Conservation (phyloP, 257 asterid species). For the Solanum verrucosum region DNA sequence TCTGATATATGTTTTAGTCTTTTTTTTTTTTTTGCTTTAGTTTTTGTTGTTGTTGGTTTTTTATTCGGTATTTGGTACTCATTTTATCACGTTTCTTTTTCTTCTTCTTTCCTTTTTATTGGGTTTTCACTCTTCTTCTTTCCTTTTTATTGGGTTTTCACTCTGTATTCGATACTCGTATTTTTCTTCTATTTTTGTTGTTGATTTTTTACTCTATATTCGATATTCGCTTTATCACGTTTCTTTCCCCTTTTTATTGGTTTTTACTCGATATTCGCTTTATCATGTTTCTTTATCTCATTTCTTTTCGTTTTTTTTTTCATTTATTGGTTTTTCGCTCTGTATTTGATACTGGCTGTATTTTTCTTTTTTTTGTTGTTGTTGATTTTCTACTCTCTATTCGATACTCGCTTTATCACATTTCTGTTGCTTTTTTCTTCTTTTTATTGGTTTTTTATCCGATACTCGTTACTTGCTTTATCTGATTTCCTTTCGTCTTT, state of each 20-base stretch:
- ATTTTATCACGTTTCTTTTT: neutral
- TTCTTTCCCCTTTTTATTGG: neutral
- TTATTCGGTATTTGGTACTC: accelerated
- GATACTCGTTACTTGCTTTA: no score
- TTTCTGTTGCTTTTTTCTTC: no score
- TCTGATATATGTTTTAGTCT: accelerated
- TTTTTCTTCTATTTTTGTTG: neutral
- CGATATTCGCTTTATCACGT: neutral
- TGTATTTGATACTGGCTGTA: accelerated
- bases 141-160: no score
- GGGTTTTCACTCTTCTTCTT: neutral
- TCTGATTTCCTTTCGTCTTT: neutral
- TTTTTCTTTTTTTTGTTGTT: neutral
- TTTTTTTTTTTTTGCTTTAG: accelerated
- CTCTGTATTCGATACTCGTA: neutral
- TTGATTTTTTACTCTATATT: neutral
- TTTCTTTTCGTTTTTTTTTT: neutral
- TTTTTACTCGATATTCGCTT: neutral
- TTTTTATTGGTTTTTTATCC: no score
- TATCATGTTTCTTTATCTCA: neutral
- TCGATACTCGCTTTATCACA: neutral
- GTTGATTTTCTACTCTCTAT: neutral
- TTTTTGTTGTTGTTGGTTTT: neutral
- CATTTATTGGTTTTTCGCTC: neutral
- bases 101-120: neutral